Conservation (phyloP, 2,329 filamentous ascomycete species). For the Talaromyces marneffei region DNA sequence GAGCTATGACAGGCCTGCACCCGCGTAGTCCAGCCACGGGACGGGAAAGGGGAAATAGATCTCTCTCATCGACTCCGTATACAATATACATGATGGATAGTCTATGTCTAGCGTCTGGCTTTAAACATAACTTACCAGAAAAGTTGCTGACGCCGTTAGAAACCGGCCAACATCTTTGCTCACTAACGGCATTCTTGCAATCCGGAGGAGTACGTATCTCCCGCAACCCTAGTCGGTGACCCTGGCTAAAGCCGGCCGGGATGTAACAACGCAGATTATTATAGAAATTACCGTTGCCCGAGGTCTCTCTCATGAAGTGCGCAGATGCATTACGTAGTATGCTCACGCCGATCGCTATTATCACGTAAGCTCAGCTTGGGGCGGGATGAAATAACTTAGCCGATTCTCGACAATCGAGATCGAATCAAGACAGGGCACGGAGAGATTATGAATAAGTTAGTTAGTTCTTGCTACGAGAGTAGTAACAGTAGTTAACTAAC, state of each 20-base stretch:
- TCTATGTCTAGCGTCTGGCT: too few species aligned
- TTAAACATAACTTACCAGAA: too few species aligned
- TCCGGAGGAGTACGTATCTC: not conserved
- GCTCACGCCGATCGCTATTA: not conserved
- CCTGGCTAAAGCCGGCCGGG: not conserved
- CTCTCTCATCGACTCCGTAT: too few species aligned
- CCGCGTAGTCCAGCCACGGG: not conserved
- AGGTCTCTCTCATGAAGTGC: not conserved
- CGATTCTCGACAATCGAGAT: not conserved
- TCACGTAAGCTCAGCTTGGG: not conserved
- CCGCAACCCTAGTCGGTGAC: not conserved
- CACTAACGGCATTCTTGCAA: not conserved
- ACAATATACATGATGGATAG: too few species aligned
- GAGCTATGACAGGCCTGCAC: not conserved
- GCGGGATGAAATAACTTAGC: not conserved
- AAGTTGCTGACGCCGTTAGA: not conserved
- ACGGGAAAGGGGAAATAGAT: not conserved
- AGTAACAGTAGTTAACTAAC: too few species aligned
- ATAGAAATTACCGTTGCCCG: not conserved
- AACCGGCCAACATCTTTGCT: not conserved
- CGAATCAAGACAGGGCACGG: not conserved
- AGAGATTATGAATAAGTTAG: too few species aligned
- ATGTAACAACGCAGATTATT: not conserved
- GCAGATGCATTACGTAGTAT: not conserved
- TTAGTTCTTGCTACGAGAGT: too few species aligned